Base-by-base conservation (phyloP, 345 rosid genomes). In the Gossypium anomalum region DNA sequence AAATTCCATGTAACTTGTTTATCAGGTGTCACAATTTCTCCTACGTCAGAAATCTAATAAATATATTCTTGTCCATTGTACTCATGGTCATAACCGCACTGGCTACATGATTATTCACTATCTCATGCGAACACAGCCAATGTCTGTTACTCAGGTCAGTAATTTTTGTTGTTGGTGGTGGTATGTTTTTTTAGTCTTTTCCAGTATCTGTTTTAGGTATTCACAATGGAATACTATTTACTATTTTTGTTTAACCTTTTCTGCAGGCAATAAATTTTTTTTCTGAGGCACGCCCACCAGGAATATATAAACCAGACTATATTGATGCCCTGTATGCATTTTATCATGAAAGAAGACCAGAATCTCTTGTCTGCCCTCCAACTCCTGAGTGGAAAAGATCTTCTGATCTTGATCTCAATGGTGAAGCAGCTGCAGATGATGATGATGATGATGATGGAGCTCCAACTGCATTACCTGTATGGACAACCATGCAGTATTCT, bases 351-450 rank as follows among this genome's bases (percentile, higher is more conserved):
- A 90, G 82, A 78, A 96, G 82, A 85, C 98, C 97, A 60, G 93
- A 88, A 20, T 82, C 69, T 79, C 79, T 89, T 62, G 72, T 75
- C 67, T 96, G 92, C 78, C 99, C 99, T 13, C 60, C 86, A 77
- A 92, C 93, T 79, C 99, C 98, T 25, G 99, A 96, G 77, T 96
- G 99, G 99, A 96, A 96, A 81, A 85, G 93, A 73, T 86, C 97
- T 80, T 86, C 93, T 20, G 99, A 88, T 58, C 87, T 96, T 68
- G 99, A 93, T 92, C 90, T 96, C 76, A 93, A 93, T 76, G 99
- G 99, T 75, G 97, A 96, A 89, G 98, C 97, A 44, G 78, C 84
- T 67, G 86, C 89, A 41, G 90, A 86, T 80, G 91, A 86, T 16
- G 89, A 90, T 9, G 89, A 90, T 9, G 89, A 86, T 14, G 90